Conservation (phyloP, 768 basidiomycete genomes). For the Cystobasidium onofrii region DNA sequence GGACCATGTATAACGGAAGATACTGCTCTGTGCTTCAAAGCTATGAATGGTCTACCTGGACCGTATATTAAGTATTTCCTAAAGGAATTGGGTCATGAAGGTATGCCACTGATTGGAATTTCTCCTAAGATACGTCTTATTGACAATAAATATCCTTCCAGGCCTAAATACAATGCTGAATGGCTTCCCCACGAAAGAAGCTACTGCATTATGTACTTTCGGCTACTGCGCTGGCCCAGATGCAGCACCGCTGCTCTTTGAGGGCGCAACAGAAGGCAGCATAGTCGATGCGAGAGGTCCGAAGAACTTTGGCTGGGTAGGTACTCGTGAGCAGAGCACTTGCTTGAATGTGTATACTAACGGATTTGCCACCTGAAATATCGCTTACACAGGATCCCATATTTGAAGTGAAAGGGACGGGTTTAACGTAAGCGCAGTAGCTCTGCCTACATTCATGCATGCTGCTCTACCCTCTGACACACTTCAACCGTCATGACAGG, state of each 20-base stretch:
- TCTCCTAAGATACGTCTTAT: background rate
- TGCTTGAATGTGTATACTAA: background rate
- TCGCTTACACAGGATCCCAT: constrained; percentile 80
- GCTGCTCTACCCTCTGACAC: background rate
- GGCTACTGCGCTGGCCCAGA: constrained; percentile 82
- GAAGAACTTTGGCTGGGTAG: constrained; percentile 79
- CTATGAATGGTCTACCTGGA: constrained; percentile 82
- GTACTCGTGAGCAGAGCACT: constrained; percentile 50
- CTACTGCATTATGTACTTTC: constrained; percentile 90
- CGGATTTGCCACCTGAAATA: background rate
- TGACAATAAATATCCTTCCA: constrained; percentile 40
- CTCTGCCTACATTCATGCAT: too few relatives aligned
- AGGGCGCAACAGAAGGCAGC: constrained; percentile 77
- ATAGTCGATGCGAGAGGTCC: constrained; percentile 80
- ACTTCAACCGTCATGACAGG: constrained; percentile 42
- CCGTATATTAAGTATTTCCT: constrained; percentile 96
- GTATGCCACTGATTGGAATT: constrained; percentile 45
- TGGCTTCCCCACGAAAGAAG: constrained; percentile 65
- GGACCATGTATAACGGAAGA: constrained; percentile 69
- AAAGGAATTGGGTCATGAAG: constrained; percentile 71
- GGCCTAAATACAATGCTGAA: constrained; percentile 73
- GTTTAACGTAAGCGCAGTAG: constrained; percentile 68
- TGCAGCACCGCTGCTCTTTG: constrained; percentile 68
- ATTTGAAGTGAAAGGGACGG: constrained; percentile 62
- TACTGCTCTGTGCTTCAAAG: constrained; percentile 84